Base-by-base conservation (phyloP, 495 filamentous ascomycete genomes). In the Hyphodiscus hymeniophilus region DNA sequence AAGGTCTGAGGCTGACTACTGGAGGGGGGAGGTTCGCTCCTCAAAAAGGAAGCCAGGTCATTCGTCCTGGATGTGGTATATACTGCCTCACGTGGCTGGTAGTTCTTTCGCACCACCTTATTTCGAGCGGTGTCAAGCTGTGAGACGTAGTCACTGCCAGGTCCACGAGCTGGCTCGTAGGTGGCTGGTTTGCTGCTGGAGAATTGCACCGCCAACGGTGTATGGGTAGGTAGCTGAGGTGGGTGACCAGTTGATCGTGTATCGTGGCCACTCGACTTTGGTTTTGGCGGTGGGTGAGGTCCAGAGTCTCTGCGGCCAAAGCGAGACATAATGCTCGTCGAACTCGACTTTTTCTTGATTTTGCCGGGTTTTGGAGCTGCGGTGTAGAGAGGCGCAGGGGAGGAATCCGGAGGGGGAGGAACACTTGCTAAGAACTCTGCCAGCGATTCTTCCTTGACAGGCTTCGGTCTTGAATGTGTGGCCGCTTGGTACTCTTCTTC, bases 371-470 rank as follows among this genome's bases (percentile, higher is more conserved):
- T 26, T 21, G 38, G 32, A n/a, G 38, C 48, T 4, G 38, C 26
- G 18, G 52, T 44, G 46, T 47, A 52, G 24, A 59, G 48, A 7
- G 55, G 55, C 22, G 33, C 66, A 45, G 67, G 65, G 4, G 51
- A 44, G 17, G 49, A 34, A 17, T 55, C 49, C 13, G 73, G 66
- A 2, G 92, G 89, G 12, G 90, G 92, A 16, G 86, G 77, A n/a
- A 77, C 82, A 55, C 76, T 89, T 42, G 76, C 78, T 44, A 99
- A 69, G 70, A 99, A 99, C 55, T 99, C 94, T 26, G 87, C 77
- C 39, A 96, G 62, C 57, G 84, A 89, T 55, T 87, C 86, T 56
- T 84, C 81, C 22, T 81, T 63, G 13, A 66, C 66, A 12, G 60
- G 60, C 24, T 60, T 59, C 11, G 57, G 47, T 38, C 46, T 62